Percentiles rank a stretch among this genome's conserved stretches.
phyloP scores from a whole-genome alignment of 176 grass and related monocot genomes.

The Hyparrhenia diplandra region DNA sequence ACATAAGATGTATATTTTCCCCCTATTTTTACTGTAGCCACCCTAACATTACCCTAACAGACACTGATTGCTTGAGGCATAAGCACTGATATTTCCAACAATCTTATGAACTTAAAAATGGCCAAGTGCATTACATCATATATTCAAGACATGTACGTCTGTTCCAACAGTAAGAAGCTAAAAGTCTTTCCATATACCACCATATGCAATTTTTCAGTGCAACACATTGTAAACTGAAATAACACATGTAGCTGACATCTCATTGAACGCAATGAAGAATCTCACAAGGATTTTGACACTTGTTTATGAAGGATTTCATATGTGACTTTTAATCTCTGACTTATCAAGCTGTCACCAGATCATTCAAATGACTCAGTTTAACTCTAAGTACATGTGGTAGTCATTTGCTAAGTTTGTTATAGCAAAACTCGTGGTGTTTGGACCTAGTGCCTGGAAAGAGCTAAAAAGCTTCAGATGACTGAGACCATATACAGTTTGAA shows the following conservation, averaged over 20 bases:
- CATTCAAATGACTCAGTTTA: not conserved
- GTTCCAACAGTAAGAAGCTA: constrained; percentile 1
- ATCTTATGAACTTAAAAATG: not conserved
- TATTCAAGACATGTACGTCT: not conserved
- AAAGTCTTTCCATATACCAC: not conserved
- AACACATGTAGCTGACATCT: not conserved
- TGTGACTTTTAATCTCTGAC: not conserved
- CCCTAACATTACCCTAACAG: not conserved
- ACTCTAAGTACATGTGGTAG: not conserved
- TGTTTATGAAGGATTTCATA: not conserved
- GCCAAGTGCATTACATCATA: not conserved
- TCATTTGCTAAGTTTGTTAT: not conserved
- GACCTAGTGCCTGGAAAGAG: not conserved
- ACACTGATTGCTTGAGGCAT: not conserved
- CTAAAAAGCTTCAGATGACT: not conserved
- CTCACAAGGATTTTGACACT: not conserved
- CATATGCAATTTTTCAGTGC: not conserved
- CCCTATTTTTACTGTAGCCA: not conserved
- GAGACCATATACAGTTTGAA: not conserved
- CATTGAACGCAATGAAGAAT: not conserved
- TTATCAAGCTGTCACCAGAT: not conserved
- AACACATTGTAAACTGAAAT: not conserved
- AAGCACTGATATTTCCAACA: not conserved
- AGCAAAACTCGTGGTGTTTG: not conserved
- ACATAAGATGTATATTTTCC: not conserved